Percentiles rank a stretch among this genome's conserved stretches.
These are phyloP conservation scores for Xylariaceae sp. DNA, from an alignment of 2,329 filamentous ascomycete species.

Conservation along the genomic window DNA sequence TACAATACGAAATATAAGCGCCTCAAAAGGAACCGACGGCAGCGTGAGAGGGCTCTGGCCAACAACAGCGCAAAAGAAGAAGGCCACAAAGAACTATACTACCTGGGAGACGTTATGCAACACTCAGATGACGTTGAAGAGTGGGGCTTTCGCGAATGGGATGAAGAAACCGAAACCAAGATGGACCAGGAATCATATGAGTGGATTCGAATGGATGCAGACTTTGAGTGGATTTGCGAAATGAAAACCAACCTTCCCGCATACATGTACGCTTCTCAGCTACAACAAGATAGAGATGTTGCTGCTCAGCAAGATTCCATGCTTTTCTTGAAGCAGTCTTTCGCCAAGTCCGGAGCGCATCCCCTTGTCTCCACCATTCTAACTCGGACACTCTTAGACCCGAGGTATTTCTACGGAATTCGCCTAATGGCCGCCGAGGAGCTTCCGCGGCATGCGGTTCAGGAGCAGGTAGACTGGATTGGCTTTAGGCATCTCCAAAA, in stretches of 20 bases:
- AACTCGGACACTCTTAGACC: conserved; percentile 82
- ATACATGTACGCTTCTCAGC: conserved; percentile 96
- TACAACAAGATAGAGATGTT: conserved; percentile 95
- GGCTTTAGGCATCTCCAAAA: conserved; percentile 80
- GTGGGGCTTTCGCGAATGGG: conserved; percentile 87
- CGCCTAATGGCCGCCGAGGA: conserved; percentile 77
- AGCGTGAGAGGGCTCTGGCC: conserved; percentile 54
- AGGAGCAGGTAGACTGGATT: conserved; percentile 61
- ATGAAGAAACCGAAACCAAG: conserved; percentile 75
- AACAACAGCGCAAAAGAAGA: conserved; percentile 42
- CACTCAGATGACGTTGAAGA: conserved; percentile 72
- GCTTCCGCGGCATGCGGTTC: conserved; percentile 68
- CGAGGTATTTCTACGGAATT: conserved; percentile 89
- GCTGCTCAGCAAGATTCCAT: conserved; percentile 78
- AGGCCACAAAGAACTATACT: conserved; percentile 75
- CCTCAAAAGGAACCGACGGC: conserved; percentile 70
- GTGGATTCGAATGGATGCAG: conserved; percentile 96
- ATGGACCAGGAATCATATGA: conserved; percentile 98
- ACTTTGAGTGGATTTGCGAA: conserved; percentile 95
- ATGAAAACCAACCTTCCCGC: conserved; percentile 77
- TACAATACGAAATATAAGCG: conserved; percentile 99
- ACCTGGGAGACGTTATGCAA: conserved; percentile 84
- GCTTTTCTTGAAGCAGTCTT: conserved; percentile 62
- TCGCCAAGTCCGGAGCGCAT: conserved; percentile 49
- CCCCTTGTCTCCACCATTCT: conserved; percentile 84